These are phyloP conservation scores for Candida tunisiensis DNA, from an alignment of 1,139 yeast species.

Conservation along the genomic window DNA sequence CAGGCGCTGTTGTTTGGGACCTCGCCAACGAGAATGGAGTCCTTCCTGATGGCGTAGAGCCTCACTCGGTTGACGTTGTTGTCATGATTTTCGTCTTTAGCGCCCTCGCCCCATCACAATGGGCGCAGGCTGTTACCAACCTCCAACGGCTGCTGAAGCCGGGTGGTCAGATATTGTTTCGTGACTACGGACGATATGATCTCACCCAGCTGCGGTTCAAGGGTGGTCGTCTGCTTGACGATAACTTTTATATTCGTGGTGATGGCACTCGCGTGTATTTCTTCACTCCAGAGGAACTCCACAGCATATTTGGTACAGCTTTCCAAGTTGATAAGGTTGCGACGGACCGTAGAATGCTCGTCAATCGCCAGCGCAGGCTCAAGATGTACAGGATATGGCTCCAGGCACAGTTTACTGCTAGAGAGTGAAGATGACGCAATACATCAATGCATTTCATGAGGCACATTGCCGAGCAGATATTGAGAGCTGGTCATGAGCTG, in stretches of 20 bases:
- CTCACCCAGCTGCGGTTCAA: constrained; percentile 91
- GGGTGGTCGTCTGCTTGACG: constrained; percentile 72
- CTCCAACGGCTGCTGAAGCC: constrained; percentile 65
- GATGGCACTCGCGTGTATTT: constrained; percentile 97
- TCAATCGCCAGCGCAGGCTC: constrained; percentile 77
- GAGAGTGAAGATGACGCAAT: too few relatives aligned
- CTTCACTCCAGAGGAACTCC: constrained; percentile 84
- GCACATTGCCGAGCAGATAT: too few relatives aligned
- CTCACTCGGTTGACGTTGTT: constrained; percentile 73
- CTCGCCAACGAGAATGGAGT: constrained; percentile 57
- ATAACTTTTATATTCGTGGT: constrained; percentile 90
- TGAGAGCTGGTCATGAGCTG: too few relatives aligned
- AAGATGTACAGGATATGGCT: constrained; percentile 97
- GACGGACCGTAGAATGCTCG: constrained; percentile 78
- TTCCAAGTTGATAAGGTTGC: constrained; percentile 64
- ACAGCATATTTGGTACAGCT: constrained; percentile 49
- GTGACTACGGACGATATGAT: constrained; percentile 95
- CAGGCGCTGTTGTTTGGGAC: constrained; percentile 92
- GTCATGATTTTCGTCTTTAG: constrained; percentile 90
- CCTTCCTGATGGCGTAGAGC: constrained; percentile 74
- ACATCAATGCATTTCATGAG: too few relatives aligned
- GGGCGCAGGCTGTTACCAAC: constrained; percentile 67
- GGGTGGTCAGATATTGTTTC: constrained; percentile 74
- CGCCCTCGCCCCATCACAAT: constrained; percentile 84
- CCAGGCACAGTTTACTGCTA: constrained; percentile 79